Evolutionary conservation across 768 basidiomycete genomes (phyloP).

Genomic region (Phylloporus sp.): DNA sequence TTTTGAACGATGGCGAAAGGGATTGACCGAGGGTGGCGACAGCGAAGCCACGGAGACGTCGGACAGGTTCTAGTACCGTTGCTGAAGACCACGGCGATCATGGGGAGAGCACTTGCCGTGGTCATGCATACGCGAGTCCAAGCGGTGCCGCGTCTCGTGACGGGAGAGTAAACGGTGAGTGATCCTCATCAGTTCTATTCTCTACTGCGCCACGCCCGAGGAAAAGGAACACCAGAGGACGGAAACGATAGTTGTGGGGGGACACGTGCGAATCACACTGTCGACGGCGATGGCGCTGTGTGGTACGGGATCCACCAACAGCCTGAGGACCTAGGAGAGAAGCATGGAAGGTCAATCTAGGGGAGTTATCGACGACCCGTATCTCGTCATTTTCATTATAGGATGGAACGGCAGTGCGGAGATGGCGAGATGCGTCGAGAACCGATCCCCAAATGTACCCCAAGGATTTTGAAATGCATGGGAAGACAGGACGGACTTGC

Average conservation of each 20-base stretch:
- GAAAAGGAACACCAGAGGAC: slow-evolving; percentile 3
- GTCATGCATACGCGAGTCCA: too few relatives aligned
- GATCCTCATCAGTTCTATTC: slow-evolving; percentile 21
- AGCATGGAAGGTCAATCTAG: slow-evolving; percentile 21
- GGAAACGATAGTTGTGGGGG: slow-evolving; percentile 1
- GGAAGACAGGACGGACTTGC: slow-evolving; percentile 1
- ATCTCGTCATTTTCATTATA: slow-evolving; percentile 27
- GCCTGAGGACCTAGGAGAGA: slow-evolving; percentile 21
- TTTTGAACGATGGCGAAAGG: background rate
- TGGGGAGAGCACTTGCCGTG: too few relatives aligned
- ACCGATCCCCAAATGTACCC: slow-evolving; percentile 6
- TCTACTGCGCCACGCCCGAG: slow-evolving; percentile 4
- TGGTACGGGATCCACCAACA: slow-evolving; percentile 26
- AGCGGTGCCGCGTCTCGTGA: slow-evolving; percentile 14
- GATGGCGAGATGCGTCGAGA: slow-evolving; percentile 22
- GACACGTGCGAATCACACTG: slow-evolving; percentile 18
- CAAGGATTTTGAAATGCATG: slow-evolving; percentile 12
- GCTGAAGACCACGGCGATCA: slow-evolving; percentile 13
- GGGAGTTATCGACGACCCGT: slow-evolving; percentile 9
- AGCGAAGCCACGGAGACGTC: slow-evolving; percentile 11
- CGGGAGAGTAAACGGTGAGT: background rate
- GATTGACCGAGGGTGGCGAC: slow-evolving; percentile 3
- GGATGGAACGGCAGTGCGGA: slow-evolving; percentile 21
- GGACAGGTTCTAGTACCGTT: background rate
- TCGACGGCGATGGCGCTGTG: slow-evolving; percentile 16